Evolutionary conservation across 2,329 filamentous ascomycete species (phyloP).

Genomic region (Meredithiella fracta): DNA sequence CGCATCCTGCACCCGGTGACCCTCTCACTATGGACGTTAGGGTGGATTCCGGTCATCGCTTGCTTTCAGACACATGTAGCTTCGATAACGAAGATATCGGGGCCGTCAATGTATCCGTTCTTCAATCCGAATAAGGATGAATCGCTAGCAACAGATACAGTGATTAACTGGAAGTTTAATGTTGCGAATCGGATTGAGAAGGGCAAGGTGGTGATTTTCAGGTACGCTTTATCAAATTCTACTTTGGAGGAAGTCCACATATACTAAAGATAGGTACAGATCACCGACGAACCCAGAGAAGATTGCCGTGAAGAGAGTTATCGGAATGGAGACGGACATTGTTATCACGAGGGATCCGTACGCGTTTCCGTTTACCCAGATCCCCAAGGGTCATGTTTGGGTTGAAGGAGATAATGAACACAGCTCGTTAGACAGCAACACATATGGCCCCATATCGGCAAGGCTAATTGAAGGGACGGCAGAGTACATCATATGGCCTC

Average conservation of each 20-base stretch:
- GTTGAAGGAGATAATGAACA: conserved; percentile 62
- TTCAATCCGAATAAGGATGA: conserved; percentile 51
- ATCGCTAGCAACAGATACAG: conserved; percentile 36
- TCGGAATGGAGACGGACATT: conserved; percentile 61
- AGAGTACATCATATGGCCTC: conserved; percentile 55
- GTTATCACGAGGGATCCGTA: conserved; percentile 10
- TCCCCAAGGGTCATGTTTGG: conserved; percentile 83
- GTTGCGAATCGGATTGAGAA: conserved; percentile 41
- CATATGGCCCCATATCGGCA: conserved; percentile 69
- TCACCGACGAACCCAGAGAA: conserved; percentile 55
- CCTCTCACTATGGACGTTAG: conserved; percentile 11
- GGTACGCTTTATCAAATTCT: conserved; percentile 26
- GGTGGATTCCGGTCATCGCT: conserved; percentile 44
- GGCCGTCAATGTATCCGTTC: conserved; percentile 61
- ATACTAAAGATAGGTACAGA: conserved; percentile 26
- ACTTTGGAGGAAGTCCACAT: background rate
- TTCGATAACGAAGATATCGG: conserved; percentile 40
- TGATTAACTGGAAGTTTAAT: conserved; percentile 42
- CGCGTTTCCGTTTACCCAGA: conserved; percentile 27
- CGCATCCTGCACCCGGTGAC: conserved; percentile 8
- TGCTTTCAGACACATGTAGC: conserved; percentile 46
- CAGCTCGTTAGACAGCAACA: conserved; percentile 57
- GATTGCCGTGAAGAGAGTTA: conserved; percentile 63
- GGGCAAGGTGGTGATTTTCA: conserved; percentile 61
- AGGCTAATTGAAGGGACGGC: conserved; percentile 61